phyloP scores from a whole-genome alignment of 352 stramenopile genomes.

The Pythium pectinolyticum region DNA sequence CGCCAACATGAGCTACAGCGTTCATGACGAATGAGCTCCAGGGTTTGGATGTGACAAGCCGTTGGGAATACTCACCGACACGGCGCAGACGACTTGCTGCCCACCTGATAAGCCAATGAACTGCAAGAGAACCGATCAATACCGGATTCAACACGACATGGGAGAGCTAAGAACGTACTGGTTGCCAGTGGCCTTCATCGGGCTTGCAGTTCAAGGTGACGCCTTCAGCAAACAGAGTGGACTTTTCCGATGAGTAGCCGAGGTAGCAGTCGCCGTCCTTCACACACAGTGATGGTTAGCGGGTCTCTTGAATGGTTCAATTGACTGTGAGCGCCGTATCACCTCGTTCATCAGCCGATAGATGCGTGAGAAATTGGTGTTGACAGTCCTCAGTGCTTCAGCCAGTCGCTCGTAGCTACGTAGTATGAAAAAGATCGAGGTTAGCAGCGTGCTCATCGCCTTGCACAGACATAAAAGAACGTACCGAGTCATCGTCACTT shows the following conservation, averaged over 20 bases:
- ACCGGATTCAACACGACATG: neutral
- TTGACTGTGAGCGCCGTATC: neutral
- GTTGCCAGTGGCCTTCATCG: constrained; percentile 43
- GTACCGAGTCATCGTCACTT: constrained; percentile 10
- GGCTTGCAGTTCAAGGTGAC: constrained; percentile 42
- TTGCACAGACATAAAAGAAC: too few relatives aligned
- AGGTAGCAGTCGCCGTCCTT: constrained; percentile 46
- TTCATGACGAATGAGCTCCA: too few relatives aligned
- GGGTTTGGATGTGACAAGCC: too few relatives aligned
- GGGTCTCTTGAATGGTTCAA: too few relatives aligned
- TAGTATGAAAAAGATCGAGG: neutral
- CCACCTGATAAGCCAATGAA: constrained; percentile 42
- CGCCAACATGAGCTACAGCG: constrained; percentile 36
- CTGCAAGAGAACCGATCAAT: constrained; percentile 35
- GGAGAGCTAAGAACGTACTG: constrained; percentile 5
- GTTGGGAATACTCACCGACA: constrained; percentile 31
- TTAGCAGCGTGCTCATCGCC: too few relatives aligned
- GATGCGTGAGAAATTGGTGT: constrained; percentile 28
- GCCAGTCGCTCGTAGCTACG: constrained; percentile 11
- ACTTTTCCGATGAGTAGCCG: constrained; percentile 33
- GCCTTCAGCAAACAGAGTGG: constrained; percentile 36
- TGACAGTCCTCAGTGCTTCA: constrained; percentile 19
- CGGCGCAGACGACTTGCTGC: constrained; percentile 40
- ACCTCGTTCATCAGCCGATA: constrained; percentile 34
- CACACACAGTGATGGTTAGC: neutral